Evolutionary conservation across 2,329 filamentous ascomycete species (phyloP).

Genomic region (Aspergillus novofumigatus): DNA sequence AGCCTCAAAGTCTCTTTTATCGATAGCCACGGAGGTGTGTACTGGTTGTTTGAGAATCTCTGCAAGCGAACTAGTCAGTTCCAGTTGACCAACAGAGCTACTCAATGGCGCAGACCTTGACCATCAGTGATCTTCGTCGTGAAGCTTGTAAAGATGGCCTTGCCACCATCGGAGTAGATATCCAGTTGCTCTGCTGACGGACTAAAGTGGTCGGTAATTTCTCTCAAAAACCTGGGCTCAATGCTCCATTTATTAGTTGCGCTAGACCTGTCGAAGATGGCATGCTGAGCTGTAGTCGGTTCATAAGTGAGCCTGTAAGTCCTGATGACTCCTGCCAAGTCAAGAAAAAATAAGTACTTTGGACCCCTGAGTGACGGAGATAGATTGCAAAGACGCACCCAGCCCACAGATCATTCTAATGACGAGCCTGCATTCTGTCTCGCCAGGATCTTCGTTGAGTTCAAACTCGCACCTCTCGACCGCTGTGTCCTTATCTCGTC

Average conservation of each 20-base stretch:
- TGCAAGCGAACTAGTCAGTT: conserved; percentile 24
- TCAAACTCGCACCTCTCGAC: conserved; percentile 61
- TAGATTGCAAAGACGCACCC: conserved; percentile 32
- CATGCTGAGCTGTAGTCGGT: conserved; percentile 58
- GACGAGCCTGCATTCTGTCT: conserved; percentile 57
- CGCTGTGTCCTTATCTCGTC: conserved; percentile 56
- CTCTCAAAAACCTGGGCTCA: conserved; percentile 53
- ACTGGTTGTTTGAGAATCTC: conserved; percentile 62
- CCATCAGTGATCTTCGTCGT: conserved; percentile 61
- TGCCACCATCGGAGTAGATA: conserved; percentile 55
- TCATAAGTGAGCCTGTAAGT: conserved; percentile 64
- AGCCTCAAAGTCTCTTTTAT: conserved; percentile 58
- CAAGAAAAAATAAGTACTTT: neutral
- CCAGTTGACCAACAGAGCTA: neutral
- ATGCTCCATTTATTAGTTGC: conserved; percentile 58
- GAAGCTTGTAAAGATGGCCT: conserved; percentile 61
- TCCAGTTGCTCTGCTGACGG: conserved; percentile 62
- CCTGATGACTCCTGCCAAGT: conserved; percentile 53
- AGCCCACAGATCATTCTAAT: conserved; percentile 61
- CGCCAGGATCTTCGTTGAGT: conserved; percentile 53
- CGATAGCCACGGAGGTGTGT: conserved; percentile 60
- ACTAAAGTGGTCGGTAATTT: conserved; percentile 62
- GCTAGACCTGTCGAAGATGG: conserved; percentile 56
- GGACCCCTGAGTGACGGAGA: neutral
- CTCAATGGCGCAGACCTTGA: conserved; percentile 44